Percentiles rank a stretch among this genome's conserved stretches.
phyloP scores from a whole-genome alignment of 352 stramenopile genomes.

The Stramenopiles sp. region DNA sequence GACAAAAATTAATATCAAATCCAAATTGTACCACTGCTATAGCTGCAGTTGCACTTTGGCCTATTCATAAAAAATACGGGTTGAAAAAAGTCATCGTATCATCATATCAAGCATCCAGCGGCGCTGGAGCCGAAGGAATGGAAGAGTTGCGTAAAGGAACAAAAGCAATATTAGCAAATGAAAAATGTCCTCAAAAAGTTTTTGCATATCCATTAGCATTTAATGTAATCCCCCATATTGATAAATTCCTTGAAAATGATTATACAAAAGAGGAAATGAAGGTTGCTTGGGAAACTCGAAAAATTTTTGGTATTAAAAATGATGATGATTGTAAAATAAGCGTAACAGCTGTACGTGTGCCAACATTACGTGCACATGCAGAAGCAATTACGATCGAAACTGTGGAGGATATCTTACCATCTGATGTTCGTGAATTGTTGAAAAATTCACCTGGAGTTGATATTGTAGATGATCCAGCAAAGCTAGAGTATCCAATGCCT shows the following conservation, averaged over 20 bases:
- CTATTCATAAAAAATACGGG: constrained; percentile 16
- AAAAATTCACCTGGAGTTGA: constrained; percentile 15
- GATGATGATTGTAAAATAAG: constrained; percentile 18
- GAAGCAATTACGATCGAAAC: constrained; percentile 21
- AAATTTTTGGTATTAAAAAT: constrained; percentile 22
- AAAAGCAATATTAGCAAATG: constrained; percentile 12
- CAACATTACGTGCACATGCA: constrained; percentile 20
- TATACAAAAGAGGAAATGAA: constrained; percentile 26
- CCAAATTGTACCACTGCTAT: constrained; percentile 26
- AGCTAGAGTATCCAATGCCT: constrained; percentile 19
- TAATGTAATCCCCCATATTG: constrained; percentile 25
- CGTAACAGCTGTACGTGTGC: constrained; percentile 20
- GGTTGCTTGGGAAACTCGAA: constrained; percentile 25
- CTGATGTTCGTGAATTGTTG: constrained; percentile 18
- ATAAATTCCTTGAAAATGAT: constrained; percentile 15
- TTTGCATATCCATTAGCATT: constrained; percentile 23
- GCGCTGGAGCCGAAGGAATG: constrained; percentile 19
- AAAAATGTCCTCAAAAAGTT: constrained; percentile 15
- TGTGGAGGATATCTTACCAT: constrained; percentile 11
- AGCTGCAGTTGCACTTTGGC: constrained; percentile 18
- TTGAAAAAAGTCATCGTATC: constrained; percentile 20
- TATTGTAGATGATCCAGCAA: constrained; percentile 17
- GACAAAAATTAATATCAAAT: constrained; percentile 22
- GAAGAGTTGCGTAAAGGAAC: constrained; percentile 21
- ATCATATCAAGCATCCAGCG: constrained; percentile 19